Conservation (phyloP, 2,329 filamentous ascomycete species). For the Berkeleyomyces rouxiae region DNA sequence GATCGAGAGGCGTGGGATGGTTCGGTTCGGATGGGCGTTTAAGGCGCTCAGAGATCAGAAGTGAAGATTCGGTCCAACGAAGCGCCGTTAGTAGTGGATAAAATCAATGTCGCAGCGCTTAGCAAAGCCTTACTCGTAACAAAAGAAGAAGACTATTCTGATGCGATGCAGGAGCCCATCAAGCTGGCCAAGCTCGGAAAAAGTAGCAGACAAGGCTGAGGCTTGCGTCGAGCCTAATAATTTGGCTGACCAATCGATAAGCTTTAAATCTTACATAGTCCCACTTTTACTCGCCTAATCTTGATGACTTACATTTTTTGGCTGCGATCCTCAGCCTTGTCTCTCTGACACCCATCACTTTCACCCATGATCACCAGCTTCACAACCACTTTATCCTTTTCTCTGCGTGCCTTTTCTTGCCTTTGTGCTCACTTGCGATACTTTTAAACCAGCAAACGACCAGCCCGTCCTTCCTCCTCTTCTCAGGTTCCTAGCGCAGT, state of each 20-base stretch:
- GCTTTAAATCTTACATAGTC: background rate
- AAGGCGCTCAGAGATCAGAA: background rate
- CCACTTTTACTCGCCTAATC: background rate
- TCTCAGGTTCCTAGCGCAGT: constrained; percentile 10
- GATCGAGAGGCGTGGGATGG: background rate
- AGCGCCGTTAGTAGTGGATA: background rate
- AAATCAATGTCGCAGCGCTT: background rate
- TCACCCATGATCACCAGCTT: background rate
- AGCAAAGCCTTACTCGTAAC: background rate
- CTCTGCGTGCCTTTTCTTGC: no score
- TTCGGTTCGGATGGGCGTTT: background rate
- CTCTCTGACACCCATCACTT: background rate
- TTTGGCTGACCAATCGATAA: constrained; percentile 9
- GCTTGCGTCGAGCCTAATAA: constrained; percentile 3
- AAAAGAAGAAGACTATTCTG: background rate
- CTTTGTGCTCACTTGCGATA: no score
- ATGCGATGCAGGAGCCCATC: background rate
- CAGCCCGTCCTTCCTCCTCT: no score
- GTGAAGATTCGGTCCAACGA: background rate
- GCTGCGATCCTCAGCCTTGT: constrained; percentile 9
- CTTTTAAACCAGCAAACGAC: no score
- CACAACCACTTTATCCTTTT: background rate
- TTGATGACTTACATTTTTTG: background rate
- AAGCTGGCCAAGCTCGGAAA: constrained; percentile 2
- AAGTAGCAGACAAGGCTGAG: constrained; percentile 10